Evolutionary conservation across 805 yeast species (phyloP), one percentile per base, ranked within the genome.

Genomic region (Candida khao-thaluensis): DNA sequence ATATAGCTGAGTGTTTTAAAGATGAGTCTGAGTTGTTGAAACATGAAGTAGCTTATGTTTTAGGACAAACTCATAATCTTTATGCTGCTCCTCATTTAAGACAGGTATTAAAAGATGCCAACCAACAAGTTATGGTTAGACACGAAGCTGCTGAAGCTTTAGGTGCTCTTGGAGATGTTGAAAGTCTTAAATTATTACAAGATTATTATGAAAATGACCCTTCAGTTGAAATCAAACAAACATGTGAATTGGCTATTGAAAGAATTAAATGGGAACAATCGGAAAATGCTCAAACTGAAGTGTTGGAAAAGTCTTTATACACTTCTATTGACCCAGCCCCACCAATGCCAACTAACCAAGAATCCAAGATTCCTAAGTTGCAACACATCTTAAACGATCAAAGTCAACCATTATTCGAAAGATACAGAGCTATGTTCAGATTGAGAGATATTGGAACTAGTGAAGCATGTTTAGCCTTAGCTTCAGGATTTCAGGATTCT

Each of bases 141-240:
- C 99, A 93, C 62, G 99, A 93, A 64, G 99, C 99, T 12, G 99
- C 99, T 6, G 99, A 93, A 66, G 99, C 98, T 30, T 72, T 93
- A 40, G 99, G 99, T 45, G 99, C 99, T 30, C 71, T 93, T 37
- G 95, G 95, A 34, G 95, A 89, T 61, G 62, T 65, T 28, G 82
- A 77, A 5, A 84, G 95, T 10, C 61, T 93, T 40, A 76, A 70
- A 1, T 59, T 89, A 34, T 75, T 93, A 51, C 65, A 76, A 45
- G 67, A 80, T 38, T 88, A 82, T 62, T 72, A 64, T 51, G 62
- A 69, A 45, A 75, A 82, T 36, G 98, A 95, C 57, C 93, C 95
- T 12, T 64, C 81, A 38, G 71, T 86, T 48, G 97, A 90, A 52
- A 93, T 93, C 42, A 79, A 95, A 62, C 96, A 95, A 69, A 93